A percentile compares a stretch with the other conserved stretches of the same genome.
These are phyloP conservation scores for Fusarium solani-melongenae DNA, from an alignment of 2,329 filamentous ascomycete genomes.

Conservation along the genomic window DNA sequence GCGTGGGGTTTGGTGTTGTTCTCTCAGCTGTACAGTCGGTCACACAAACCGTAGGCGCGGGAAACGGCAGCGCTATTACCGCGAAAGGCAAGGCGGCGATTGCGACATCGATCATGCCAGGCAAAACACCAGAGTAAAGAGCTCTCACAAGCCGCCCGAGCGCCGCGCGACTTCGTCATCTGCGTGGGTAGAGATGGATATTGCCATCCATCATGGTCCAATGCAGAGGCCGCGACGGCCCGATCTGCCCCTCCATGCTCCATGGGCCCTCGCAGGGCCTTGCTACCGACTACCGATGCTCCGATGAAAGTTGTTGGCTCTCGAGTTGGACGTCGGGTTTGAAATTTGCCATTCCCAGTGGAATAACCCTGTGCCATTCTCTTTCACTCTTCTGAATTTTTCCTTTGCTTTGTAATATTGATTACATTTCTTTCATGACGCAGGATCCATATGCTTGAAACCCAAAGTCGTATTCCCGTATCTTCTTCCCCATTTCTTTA, in stretches of 20 bases:
- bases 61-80: conserved; percentile 31
- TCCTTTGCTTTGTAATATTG: not conserved
- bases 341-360: conserved; percentile 2
- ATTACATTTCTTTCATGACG: not conserved
- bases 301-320: not conserved
- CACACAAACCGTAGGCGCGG: conserved; percentile 3
- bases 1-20: conserved; percentile 20
- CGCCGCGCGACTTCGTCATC: conserved; percentile 23
- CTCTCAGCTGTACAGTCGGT: not conserved
- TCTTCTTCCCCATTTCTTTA: not conserved
- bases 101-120: conserved; percentile 41
- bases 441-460: not conserved
- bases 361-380: conserved; percentile 1
- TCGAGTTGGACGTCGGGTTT: not conserved
- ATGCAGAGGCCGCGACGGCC: conserved; percentile 17
- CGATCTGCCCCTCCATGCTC: conserved; percentile 19
- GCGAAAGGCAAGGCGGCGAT: conserved; percentile 40
- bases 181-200: conserved; percentile 25
- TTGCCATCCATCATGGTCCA: not conserved
- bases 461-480: not conserved
- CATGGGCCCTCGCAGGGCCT: not conserved
- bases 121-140: conserved; percentile 7
- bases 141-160: conserved; percentile 24
- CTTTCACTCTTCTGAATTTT: not conserved
- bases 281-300: conserved; percentile 31